Conservation (phyloP, 2,329 filamentous ascomycete genomes). For the Sphaerulina vaccinii region DNA sequence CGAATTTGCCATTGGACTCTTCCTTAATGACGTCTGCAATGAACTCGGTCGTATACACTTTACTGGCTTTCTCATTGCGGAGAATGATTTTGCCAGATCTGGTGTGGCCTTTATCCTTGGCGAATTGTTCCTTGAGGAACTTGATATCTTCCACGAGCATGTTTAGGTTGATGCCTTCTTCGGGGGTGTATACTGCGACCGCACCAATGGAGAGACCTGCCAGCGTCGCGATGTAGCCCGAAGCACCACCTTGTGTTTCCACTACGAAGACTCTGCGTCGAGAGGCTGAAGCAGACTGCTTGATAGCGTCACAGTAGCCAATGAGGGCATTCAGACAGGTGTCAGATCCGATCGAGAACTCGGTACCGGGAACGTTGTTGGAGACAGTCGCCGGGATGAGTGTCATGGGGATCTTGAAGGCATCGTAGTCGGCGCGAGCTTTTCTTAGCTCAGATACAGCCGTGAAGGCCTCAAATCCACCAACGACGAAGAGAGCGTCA, state of each 20-base stretch:
- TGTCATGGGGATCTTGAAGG: conserved; percentile 88
- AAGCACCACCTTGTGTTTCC: conserved; percentile 93
- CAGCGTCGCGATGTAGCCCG: conserved; percentile 88
- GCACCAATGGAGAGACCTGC: conserved; percentile 90
- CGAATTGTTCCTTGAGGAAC: conserved; percentile 82
- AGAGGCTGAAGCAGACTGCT: conserved; percentile 92
- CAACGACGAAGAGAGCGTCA: conserved; percentile 82
- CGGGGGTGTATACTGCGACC: conserved; percentile 90
- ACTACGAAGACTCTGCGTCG: conserved; percentile 94
- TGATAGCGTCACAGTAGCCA: conserved; percentile 94
- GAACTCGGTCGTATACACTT: conserved; percentile 86
- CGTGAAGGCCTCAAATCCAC: conserved; percentile 96
- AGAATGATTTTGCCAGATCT: conserved; percentile 91
- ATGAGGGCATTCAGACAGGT: conserved; percentile 95
- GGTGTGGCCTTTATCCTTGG: conserved; percentile 79
- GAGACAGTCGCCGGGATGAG: conserved; percentile 95
- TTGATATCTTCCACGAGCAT: conserved; percentile 91
- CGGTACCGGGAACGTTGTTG: conserved; percentile 96
- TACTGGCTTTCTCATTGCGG: conserved; percentile 92
- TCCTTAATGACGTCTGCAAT: conserved; percentile 95
- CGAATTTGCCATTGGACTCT: conserved; percentile 87
- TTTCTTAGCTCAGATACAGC: conserved; percentile 83
- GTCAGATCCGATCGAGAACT: conserved; percentile 94
- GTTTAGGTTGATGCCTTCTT: conserved; percentile 90
- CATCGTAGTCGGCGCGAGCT: conserved; percentile 73